Conservation (phyloP, 768 basidiomycete species). For the Mycena olivaceomarginata region DNA sequence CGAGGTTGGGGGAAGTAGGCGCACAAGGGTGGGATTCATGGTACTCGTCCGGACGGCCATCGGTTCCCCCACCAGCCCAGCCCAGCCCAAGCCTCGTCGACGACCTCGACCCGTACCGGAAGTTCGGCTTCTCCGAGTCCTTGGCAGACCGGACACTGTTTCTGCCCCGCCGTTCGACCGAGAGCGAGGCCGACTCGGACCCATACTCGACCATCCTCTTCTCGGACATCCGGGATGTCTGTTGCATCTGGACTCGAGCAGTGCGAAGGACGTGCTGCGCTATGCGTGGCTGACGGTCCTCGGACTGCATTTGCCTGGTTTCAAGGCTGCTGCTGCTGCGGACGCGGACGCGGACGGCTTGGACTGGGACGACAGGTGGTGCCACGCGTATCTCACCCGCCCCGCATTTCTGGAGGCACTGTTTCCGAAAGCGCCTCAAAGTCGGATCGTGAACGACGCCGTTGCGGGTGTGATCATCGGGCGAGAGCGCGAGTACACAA, state of each 20-base stretch:
- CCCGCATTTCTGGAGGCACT: conserved; percentile 67
- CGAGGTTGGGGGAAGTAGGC: conserved; percentile 82
- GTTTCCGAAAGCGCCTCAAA: conserved; percentile 66
- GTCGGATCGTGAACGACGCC: conserved; percentile 71
- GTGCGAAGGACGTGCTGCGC: conserved; percentile 75
- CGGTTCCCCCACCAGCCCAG: conserved; percentile 34
- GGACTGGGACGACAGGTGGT: conserved; percentile 85
- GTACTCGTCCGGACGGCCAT: conserved; percentile 61
- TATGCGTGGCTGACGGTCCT: conserved; percentile 82
- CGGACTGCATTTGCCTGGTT: conserved; percentile 84
- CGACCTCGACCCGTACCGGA: conserved; percentile 77
- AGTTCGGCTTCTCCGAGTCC: conserved; percentile 80
- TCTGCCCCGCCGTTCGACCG: conserved; percentile 73
- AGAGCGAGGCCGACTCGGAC: conserved; percentile 72
- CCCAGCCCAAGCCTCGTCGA: conserved; percentile 28
- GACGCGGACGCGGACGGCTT: conserved; percentile 46
- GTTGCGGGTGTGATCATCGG: conserved; percentile 82
- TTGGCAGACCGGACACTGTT: conserved; percentile 63
- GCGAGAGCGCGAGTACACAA: conserved; percentile 75
- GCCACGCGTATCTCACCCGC: conserved; percentile 66
- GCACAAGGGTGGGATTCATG: conserved; percentile 84
- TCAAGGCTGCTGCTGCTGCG: conserved; percentile 58
- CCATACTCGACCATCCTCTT: conserved; percentile 86
- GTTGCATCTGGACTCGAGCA: conserved; percentile 64
- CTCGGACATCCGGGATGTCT: conserved; percentile 80